phyloP scores from a whole-genome alignment of 2,329 filamentous ascomycete species.

The Aphanocladium album region DNA sequence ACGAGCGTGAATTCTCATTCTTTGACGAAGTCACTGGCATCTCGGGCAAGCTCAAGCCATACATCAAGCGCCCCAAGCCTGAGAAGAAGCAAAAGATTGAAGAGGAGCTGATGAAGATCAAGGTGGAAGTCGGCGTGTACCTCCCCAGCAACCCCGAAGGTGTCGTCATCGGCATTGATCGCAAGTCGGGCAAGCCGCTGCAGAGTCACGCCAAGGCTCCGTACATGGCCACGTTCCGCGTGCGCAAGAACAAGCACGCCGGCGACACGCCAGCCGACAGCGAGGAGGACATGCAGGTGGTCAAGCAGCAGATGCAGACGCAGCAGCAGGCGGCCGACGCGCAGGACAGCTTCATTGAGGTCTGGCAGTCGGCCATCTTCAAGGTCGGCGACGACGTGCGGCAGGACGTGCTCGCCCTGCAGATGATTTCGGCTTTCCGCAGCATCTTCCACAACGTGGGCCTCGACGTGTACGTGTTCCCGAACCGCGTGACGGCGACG shows the following conservation, averaged over 20 bases:
- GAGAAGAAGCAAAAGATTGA: conserved; percentile 99
- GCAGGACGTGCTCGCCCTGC: conserved; percentile 91
- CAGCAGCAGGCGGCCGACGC: conserved; percentile 9
- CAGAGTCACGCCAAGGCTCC: conserved; percentile 98
- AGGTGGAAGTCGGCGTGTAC: conserved; percentile 95
- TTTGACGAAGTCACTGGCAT: conserved; percentile 95
- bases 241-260: conserved; percentile 68
- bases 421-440: conserved; percentile 96
- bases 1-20: conserved; percentile 93
- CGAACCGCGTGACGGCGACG: conserved; percentile 94
- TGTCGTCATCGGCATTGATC: conserved; percentile 94
- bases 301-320: conserved; percentile 3
- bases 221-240: conserved; percentile 98
- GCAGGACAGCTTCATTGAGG: conserved; percentile 67
- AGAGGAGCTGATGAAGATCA: conserved; percentile 94
- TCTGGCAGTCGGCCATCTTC: conserved; percentile 99
- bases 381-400: conserved; percentile 98
- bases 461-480: conserved; percentile 93
- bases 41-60: conserved; percentile 90
- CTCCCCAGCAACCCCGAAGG: conserved; percentile 95
- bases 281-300: conserved; percentile 22
- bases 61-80: conserved; percentile 85
- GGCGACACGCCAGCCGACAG: conserved; percentile 46
- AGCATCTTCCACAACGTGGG: conserved; percentile 95
- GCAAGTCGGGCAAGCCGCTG: conserved; percentile 93